A percentile compares a stretch with the other conserved stretches of the same genome.
These are phyloP conservation scores for Yarrowia sp. DNA, from an alignment of 805 yeast genomes.

Conservation along the genomic window DNA sequence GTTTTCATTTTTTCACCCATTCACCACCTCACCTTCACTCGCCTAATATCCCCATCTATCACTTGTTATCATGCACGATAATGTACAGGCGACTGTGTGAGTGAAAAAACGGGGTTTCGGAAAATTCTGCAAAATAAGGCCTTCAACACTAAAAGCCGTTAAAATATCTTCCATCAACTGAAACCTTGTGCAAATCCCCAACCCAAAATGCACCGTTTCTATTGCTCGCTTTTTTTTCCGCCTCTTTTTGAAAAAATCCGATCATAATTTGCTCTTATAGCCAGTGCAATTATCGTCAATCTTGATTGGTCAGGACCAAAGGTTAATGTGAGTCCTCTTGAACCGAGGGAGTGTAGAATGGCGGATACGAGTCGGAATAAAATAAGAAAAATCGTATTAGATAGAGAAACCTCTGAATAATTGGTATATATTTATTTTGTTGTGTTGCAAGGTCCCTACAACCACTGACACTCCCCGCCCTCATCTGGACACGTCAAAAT, in stretches of 20 bases:
- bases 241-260: neutral
- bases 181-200: neutral
- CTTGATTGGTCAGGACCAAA: neutral
- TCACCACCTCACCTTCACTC: neutral
- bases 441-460: no score
- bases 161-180: neutral
- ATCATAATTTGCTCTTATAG: conserved; percentile 4
- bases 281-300: neutral
- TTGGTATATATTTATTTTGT: no score
- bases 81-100: neutral
- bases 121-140: neutral
- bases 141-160: neutral
- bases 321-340: neutral
- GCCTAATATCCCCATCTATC: neutral
- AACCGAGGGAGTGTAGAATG: neutral
- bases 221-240: neutral
- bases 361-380: neutral
- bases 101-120: neutral
- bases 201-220: neutral
- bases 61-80: neutral
- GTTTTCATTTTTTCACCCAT: no score
- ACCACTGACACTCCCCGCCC: no score
- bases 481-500: neutral
- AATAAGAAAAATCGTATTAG: neutral
- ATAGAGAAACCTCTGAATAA: no score